Evolutionary conservation across 2,329 filamentous ascomycete species (phyloP), one percentile per base, ranked within the genome.

Genomic region (Trichoderma atrobrunneum): DNA sequence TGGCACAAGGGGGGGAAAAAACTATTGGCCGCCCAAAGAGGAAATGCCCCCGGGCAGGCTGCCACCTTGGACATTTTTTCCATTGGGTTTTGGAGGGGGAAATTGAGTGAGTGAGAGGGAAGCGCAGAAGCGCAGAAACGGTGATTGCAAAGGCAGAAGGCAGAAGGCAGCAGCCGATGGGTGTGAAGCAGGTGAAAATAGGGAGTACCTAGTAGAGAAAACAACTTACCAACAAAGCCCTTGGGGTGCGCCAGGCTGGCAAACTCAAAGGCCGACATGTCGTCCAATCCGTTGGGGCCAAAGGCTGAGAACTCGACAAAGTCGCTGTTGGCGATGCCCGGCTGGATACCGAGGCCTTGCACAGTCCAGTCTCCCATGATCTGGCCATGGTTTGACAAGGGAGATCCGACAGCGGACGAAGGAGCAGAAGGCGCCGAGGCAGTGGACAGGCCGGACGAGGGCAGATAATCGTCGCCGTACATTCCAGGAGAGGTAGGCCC

Each of bases 381-480:
- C 75, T 88, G 87, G 71, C 87, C 86, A 77, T 88, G 86, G 74
- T 87, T 86, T 2, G 90, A 90, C 76, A 89, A 88, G 30, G 91
- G 91, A 26, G 91, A 93, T 71, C 90, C 90, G 74, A 90, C 87
- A 69, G 88, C 89, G 10, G 91, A 92, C 1, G 90, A 92, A 7
- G 90, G 85, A 5, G 88, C 89, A 66, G 91, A 92, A 67, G 84
- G 88, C 71, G 81, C 90, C 72, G 88, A 91, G 28, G 85, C 86
- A 73, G 87, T 89, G 73, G 86, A 93, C 74, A 87, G 85, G 78
- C 86, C 89, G 66, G 86, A 91, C 34, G 86, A 88, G 18, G 86
- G 84, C 28, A 87, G 77, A 72, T 80, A 78, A 67, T 89, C 87
- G 56, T 89, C 87, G 24, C 80, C 77, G 75, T 85, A 88, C 74